Evolutionary conservation across 2,329 filamentous ascomycete species (phyloP).

Genomic region (Alternaria ethzedia): DNA sequence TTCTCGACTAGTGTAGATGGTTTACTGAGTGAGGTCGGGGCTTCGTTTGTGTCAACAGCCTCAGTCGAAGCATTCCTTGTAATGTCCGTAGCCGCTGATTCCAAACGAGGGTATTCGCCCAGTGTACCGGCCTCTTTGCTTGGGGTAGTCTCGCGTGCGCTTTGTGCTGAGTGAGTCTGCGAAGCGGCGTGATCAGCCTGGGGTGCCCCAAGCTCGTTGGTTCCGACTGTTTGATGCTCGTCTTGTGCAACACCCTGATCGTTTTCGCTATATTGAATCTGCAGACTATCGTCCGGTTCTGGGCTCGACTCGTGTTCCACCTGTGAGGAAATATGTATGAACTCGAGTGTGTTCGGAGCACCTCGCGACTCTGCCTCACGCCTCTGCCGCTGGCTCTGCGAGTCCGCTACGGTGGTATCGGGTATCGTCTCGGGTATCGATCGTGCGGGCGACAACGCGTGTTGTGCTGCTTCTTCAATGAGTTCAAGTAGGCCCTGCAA

Average conservation of each 20-base stretch:
- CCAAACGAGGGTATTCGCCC: background rate
- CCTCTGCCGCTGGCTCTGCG: constrained; percentile 18
- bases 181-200: background rate
- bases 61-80: background rate
- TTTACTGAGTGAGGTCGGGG: background rate
- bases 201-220: background rate
- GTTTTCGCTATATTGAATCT: background rate
- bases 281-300: background rate
- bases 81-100: background rate
- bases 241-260: background rate
- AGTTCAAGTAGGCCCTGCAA: constrained; percentile 21
- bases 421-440: constrained; percentile 39
- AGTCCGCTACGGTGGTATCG: constrained; percentile 24
- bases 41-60: background rate
- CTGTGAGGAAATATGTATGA: constrained; percentile 2
- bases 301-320: background rate
- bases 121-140: background rate
- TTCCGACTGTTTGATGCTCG: background rate
- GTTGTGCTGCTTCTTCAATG: constrained; percentile 14
- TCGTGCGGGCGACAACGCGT: constrained; percentile 21
- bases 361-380: constrained; percentile 4
- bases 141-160: background rate
- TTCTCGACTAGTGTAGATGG: background rate
- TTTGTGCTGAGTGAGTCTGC: background rate
- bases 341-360: constrained; percentile 11